Percentiles rank a stretch among this genome's conserved stretches.
phyloP scores from a whole-genome alignment of 257 asterid genomes.

The Solanum sitiens region DNA sequence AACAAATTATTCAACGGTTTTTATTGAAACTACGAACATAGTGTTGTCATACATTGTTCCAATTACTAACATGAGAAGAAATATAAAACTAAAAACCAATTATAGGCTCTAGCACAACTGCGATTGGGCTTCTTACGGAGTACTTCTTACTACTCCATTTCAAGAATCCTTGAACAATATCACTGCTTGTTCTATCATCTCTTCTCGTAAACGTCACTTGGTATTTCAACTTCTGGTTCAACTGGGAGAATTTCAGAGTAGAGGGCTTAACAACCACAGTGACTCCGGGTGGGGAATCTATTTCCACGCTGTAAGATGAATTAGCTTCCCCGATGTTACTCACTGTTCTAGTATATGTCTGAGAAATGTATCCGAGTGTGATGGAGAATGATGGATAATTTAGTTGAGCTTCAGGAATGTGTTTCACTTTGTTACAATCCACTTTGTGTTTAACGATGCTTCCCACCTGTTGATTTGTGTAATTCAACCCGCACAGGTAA shows the following conservation, averaged over 20 bases:
- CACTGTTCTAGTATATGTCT: conserved; percentile 21
- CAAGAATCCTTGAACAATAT: conserved; percentile 21
- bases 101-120: neutral
- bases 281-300: conserved; percentile 13
- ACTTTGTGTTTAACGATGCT: conserved; percentile 2
- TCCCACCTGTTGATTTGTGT: conserved; percentile 14
- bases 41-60: neutral
- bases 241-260: conserved; percentile 5
- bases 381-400: conserved; percentile 14
- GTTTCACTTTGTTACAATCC: conserved; percentile 8
- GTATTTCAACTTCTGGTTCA: conserved; percentile 17
- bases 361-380: neutral
- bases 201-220: conserved; percentile 11
- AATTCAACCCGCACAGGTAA: conserved; percentile 35
- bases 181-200: neutral
- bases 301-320: conserved; percentile 11
- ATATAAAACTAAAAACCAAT: neutral
- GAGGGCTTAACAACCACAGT: conserved; percentile 15
- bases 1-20: neutral
- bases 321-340: conserved; percentile 23
- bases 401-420: conserved; percentile 15
- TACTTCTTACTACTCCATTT: conserved; percentile 23
- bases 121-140: conserved; percentile 28
- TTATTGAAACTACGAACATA: neutral
- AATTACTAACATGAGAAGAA: neutral